These are phyloP conservation scores for Globisporangium heterothallicum DNA, from an alignment of 352 stramenopile genomes.

Conservation along the genomic window DNA sequence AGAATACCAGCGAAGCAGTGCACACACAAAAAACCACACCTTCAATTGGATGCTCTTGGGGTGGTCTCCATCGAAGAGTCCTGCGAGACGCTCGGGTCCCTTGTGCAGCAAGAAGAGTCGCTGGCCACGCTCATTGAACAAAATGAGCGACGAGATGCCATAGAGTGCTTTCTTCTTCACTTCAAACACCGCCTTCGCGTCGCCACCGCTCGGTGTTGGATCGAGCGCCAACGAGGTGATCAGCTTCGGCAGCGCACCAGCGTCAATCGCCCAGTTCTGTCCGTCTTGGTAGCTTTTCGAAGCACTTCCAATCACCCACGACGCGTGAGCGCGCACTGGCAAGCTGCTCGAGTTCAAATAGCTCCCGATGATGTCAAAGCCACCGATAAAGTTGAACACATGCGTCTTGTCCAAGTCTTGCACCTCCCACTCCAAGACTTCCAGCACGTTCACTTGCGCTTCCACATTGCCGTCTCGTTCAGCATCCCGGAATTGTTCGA, in stretches of 20 bases:
- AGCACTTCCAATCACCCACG: conserved; percentile 71
- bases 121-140: conserved; percentile 61
- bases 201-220: conserved; percentile 6
- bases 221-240: conserved; percentile 49
- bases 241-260: conserved; percentile 63
- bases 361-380: conserved; percentile 64
- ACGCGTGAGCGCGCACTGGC: conserved; percentile 44
- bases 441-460: conserved; percentile 49
- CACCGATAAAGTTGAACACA: conserved; percentile 82
- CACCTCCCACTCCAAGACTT: conserved; percentile 83
- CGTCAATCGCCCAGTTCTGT: conserved; percentile 75
- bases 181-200: conserved; percentile 32
- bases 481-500: conserved; percentile 64
- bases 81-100: conserved; percentile 29
- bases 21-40: conserved; percentile 18
- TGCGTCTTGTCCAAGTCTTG: conserved; percentile 85
- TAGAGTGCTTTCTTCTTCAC: conserved; percentile 85
- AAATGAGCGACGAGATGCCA: conserved; percentile 64
- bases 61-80: conserved; percentile 36
- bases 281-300: conserved; percentile 83
- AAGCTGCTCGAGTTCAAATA: conserved; percentile 72
- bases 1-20: conserved; percentile 1
- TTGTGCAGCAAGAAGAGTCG: conserved; percentile 50
- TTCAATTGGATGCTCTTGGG: conserved; percentile 60
- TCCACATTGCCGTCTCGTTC: conserved; percentile 38